These are phyloP conservation scores for Anthostomella pinea DNA, from an alignment of 2,329 filamentous ascomycete genomes.

Conservation along the genomic window DNA sequence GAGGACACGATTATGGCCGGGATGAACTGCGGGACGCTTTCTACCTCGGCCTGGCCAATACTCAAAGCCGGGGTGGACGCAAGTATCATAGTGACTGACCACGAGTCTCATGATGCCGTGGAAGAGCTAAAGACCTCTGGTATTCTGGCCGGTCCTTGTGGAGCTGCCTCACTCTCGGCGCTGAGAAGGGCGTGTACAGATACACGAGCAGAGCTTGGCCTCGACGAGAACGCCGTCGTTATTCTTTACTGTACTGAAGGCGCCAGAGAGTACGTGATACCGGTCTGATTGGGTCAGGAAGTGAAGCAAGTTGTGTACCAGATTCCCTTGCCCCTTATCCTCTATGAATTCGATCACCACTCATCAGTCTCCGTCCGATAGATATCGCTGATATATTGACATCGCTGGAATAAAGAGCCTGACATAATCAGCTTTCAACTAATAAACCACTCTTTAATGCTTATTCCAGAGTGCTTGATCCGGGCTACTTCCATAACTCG, in stretches of 20 bases:
- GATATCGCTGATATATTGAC: too few species aligned
- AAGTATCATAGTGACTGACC: constrained; percentile 58
- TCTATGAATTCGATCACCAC: too few species aligned
- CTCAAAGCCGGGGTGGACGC: constrained; percentile 58
- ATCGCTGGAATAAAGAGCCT: too few species aligned
- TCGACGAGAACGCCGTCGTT: constrained; percentile 52
- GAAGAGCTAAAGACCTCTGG: constrained; percentile 44
- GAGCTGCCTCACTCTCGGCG: constrained; percentile 48
- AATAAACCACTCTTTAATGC: too few species aligned
- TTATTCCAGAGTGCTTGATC: too few species aligned
- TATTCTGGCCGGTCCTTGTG: constrained; percentile 32
- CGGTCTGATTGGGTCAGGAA: constrained; percentile 19
- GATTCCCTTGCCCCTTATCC: too few species aligned
- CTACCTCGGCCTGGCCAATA: constrained; percentile 61
- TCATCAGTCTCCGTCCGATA: too few species aligned
- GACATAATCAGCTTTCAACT: too few species aligned
- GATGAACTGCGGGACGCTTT: constrained; percentile 70
- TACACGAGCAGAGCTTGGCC: constrained; percentile 33
- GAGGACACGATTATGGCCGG: constrained; percentile 69
- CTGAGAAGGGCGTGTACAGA: constrained; percentile 45
- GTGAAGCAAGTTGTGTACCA: not conserved
- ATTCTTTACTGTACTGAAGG: constrained; percentile 69
- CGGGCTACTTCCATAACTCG: too few species aligned
- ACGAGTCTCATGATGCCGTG: constrained; percentile 59
- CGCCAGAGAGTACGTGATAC: constrained; percentile 48